phyloP scores from a whole-genome alignment of 495 filamentous ascomycete species.

The Aspergillus funiculosus region DNA sequence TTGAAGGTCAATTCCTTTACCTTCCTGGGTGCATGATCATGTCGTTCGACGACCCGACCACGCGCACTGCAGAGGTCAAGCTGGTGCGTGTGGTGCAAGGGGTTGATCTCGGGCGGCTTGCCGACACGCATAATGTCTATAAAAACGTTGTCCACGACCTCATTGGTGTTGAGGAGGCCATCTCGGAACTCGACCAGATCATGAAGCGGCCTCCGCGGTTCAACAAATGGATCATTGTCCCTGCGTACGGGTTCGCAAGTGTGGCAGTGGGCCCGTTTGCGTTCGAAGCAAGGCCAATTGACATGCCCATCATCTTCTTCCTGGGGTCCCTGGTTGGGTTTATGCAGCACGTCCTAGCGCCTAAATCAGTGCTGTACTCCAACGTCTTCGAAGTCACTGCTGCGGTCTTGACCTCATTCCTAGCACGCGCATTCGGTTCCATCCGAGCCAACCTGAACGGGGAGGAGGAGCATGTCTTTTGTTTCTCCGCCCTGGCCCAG shows the following conservation, averaged over 20 bases:
- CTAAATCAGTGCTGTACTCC: constrained; percentile 66
- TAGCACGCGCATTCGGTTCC: constrained; percentile 80
- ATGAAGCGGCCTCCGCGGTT: constrained; percentile 60
- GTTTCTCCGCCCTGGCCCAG: constrained; percentile 88
- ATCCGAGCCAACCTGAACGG: constrained; percentile 46
- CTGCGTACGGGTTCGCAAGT: constrained; percentile 77
- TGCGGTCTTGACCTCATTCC: constrained; percentile 77
- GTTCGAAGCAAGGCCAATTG: constrained; percentile 77
- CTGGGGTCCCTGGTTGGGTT: constrained; percentile 77
- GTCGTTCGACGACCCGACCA: constrained; percentile 83
- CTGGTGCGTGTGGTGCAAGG: constrained; percentile 73
- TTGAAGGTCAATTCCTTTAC: constrained; percentile 87
- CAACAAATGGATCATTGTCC: constrained; percentile 64
- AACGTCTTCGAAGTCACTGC: constrained; percentile 91
- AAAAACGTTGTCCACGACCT: constrained; percentile 89
- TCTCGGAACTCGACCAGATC: constrained; percentile 60
- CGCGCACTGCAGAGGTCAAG: constrained; percentile 90
- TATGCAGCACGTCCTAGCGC: constrained; percentile 75
- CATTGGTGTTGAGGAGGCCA: constrained; percentile 81
- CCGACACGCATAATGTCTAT: constrained; percentile 84
- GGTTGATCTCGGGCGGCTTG: constrained; percentile 76
- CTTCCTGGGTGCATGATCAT: constrained; percentile 94
- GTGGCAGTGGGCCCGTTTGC: constrained; percentile 77
- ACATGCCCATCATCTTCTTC: constrained; percentile 80
- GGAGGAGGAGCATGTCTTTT: constrained; percentile 61